Percentiles rank a stretch among this genome's conserved stretches.
phyloP scores from a whole-genome alignment of 1,284 basidiomycete species.

The Cutaneotrichosporon sp. region DNA sequence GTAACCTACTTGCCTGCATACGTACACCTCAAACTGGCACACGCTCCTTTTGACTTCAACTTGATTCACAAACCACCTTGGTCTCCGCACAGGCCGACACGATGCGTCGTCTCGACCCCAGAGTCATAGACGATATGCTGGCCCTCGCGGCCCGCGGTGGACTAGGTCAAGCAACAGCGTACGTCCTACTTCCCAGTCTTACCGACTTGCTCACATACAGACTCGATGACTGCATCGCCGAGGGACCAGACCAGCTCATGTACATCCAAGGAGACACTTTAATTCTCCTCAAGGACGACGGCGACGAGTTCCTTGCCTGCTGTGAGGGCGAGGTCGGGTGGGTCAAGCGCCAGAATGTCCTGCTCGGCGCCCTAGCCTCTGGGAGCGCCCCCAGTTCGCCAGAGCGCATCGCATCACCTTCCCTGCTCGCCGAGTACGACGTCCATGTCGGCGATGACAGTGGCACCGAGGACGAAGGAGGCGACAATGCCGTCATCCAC shows the following conservation, averaged over 20 bases:
- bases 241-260: slow-evolving; percentile 77
- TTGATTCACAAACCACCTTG: not conserved
- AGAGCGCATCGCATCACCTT: not conserved
- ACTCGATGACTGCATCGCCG: slow-evolving; percentile 67
- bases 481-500: not conserved
- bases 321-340: slow-evolving; percentile 90
- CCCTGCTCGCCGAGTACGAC: not conserved
- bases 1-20: not conserved
- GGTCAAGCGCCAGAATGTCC: slow-evolving; percentile 59
- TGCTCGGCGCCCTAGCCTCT: slow-evolving; percentile 18
- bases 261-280: slow-evolving; percentile 82
- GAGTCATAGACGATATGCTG: slow-evolving; percentile 43
- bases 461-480: not conserved
- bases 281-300: slow-evolving; percentile 71
- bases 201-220: slow-evolving; percentile 26
- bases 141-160: slow-evolving; percentile 43
- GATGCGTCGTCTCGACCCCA: slow-evolving; percentile 33
- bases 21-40: not conserved
- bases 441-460: not conserved
- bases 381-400: slow-evolving; percentile 24
- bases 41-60: not conserved
- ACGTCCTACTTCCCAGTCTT: slow-evolving; percentile 19
- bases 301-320: slow-evolving; percentile 62
- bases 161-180: slow-evolving; percentile 45
- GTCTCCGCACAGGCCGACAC: not conserved